Evolutionary conservation across 2,329 filamentous ascomycete species (phyloP).

Genomic region (Seiridium cupressi): DNA sequence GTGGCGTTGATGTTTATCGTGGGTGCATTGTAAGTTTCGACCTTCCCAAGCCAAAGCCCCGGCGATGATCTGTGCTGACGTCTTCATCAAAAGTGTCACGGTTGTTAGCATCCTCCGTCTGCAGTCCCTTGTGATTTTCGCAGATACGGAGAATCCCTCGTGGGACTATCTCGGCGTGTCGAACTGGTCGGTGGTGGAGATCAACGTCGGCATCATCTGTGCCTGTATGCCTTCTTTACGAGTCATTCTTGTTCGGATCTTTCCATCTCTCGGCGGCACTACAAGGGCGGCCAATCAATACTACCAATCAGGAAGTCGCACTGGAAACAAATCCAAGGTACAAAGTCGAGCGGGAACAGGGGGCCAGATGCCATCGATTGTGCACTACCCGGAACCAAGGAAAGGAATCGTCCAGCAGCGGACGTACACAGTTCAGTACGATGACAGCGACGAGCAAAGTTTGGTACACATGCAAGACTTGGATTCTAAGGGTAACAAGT

Average conservation of each 20-base stretch:
- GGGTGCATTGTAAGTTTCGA: constrained; percentile 33
- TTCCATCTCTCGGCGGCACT: not conserved
- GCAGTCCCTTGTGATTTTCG: constrained; percentile 10
- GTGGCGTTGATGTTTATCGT: constrained; percentile 40
- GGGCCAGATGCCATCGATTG: not conserved
- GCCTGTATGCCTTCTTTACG: constrained; percentile 4
- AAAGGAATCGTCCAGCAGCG: not conserved
- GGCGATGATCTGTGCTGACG: constrained; percentile 27
- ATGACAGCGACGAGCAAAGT: not conserved
- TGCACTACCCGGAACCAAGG: not conserved
- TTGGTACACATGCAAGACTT: constrained; percentile 2
- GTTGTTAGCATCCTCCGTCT: constrained; percentile 12
- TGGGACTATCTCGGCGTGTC: constrained; percentile 9
- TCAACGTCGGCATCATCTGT: constrained; percentile 10
- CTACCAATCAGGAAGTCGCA: not conserved
- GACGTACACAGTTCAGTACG: constrained; percentile 2
- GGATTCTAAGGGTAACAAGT: not conserved
- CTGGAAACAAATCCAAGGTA: not conserved
- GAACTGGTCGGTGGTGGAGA: constrained; percentile 12
- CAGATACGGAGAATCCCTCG: constrained; percentile 9
- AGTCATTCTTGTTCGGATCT: constrained; percentile 15
- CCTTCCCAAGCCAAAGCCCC: constrained; percentile 30
- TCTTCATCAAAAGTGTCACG: constrained; percentile 6
- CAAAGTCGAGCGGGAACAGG: constrained; percentile 1
- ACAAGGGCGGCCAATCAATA: not conserved